Conservation (phyloP, 2,329 filamentous ascomycete species). For the Fonsecaea nubica region DNA sequence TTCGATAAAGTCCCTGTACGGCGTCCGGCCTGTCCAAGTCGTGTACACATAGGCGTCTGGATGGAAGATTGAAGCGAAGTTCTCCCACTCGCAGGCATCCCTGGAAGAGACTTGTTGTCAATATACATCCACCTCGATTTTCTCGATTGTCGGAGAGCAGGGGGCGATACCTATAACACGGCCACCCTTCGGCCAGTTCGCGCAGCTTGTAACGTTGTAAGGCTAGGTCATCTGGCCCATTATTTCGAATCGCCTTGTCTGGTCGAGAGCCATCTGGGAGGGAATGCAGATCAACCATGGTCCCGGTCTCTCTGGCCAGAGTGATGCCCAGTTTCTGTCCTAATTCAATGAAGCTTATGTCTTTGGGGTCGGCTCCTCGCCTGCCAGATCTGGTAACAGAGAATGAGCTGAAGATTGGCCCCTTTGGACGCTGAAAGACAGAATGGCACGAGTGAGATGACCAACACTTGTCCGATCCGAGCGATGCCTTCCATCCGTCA, state of each 20-base stretch:
- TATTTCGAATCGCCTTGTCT: conserved; percentile 49
- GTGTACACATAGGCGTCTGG: conserved; percentile 58
- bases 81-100: conserved; percentile 61
- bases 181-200: conserved; percentile 60
- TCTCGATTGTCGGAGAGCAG: neutral
- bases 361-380: neutral
- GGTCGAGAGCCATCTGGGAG: conserved; percentile 30
- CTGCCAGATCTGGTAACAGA: neutral
- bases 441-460: neutral
- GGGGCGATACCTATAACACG: conserved; percentile 50
- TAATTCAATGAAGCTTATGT: neutral
- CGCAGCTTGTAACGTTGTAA: conserved; percentile 56
- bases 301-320: neutral
- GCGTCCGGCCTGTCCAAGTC: conserved; percentile 57
- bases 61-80: conserved; percentile 59
- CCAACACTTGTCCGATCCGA: neutral
- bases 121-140: neutral
- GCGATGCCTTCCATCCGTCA: neutral
- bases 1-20: conserved; percentile 54
- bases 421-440: neutral
- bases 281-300: conserved; percentile 25
- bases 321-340: neutral
- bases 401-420: neutral
- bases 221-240: conserved; percentile 54
- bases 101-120: conserved; percentile 37